These are phyloP conservation scores for Plantago ovata DNA, from an alignment of 257 asterid genomes.

Conservation along the genomic window DNA sequence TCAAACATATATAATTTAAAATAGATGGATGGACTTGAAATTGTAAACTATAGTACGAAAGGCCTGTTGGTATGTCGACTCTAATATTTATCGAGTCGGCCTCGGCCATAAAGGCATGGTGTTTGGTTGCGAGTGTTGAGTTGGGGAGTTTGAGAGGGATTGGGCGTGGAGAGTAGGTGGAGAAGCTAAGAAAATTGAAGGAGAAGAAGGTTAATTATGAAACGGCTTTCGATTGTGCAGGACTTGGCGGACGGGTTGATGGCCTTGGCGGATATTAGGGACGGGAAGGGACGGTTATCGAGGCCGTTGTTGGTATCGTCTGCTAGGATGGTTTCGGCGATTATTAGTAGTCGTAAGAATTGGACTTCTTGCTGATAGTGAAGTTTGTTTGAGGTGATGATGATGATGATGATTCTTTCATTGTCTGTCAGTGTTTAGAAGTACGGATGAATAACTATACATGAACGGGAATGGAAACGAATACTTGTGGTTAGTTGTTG, in stretches of 20 bases:
- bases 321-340: constrained; percentile 69
- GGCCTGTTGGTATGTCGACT: no score
- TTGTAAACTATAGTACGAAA: no score
- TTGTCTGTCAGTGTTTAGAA: neutral
- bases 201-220: constrained; percentile 82
- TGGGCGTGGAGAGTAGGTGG: constrained; percentile 40
- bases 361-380: constrained; percentile 61
- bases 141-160: constrained; percentile 40
- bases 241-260: constrained; percentile 85
- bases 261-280: constrained; percentile 86
- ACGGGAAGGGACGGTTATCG: constrained; percentile 61
- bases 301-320: constrained; percentile 53
- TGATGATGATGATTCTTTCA: neutral
- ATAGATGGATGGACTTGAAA: no score
- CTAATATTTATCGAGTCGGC: no score
- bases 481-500: neutral
- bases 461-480: neutral
- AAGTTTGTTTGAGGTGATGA: neutral
- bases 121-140: constrained; percentile 48
- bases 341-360: constrained; percentile 83
- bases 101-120: no score
- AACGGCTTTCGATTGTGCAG: constrained; percentile 71
- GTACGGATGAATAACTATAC: neutral
- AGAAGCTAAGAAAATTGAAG: constrained; percentile 53
- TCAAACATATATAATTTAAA: no score